Evolutionary conservation across 2,329 filamentous ascomycete genomes (phyloP), one percentile per base, ranked within the genome.

Genomic region (Trichoderma lentiforme): DNA sequence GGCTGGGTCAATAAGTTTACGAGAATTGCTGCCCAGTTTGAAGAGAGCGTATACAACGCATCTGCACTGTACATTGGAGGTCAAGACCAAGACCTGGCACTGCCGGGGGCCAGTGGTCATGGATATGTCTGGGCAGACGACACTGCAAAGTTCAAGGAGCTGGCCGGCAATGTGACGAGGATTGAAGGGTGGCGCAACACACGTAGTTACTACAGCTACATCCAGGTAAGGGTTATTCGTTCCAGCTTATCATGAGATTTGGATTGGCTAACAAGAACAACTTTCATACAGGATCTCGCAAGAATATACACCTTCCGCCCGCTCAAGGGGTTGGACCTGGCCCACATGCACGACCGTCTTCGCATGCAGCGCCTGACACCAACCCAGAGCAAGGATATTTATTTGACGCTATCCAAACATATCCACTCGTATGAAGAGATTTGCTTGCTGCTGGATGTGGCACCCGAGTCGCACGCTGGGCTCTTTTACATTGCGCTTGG

Each of bases 121-220:
- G 96, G 96, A 53, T 98, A 97, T 79, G 95, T 99, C 39, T 99
- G 96, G 96, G 84, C 92, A 3, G 93, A 97, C 77, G 94, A 98
- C 71, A 84, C 86, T 53, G 87, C 91, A 8, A 95, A 94, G 81
- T 88, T 92, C 76, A 92, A 91, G 77, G 96, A 99, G 82, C 88
- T 99, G 47, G 93, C 94, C 18, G 95, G 94, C 3, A 97, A 97
- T 73, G 94, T 96, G 61, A 94, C 93, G 71, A 88, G 96, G 71
- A 97, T 99, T 73, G 96, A 99, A 83, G 96, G 95, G 71, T 99
- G 96, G 96, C 90, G 96, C 76, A 97, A 94, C 74, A 98, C 96
- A 1, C 88, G 96, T 73, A 97, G 93, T 78, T 99, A 99, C 80
- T 97, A 97, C 83, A 94, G 93, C 75, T 98, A 94, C 79, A 95